Base-by-base conservation (phyloP, 202 grass and related monocot species). In the Setaria italica region DNA sequence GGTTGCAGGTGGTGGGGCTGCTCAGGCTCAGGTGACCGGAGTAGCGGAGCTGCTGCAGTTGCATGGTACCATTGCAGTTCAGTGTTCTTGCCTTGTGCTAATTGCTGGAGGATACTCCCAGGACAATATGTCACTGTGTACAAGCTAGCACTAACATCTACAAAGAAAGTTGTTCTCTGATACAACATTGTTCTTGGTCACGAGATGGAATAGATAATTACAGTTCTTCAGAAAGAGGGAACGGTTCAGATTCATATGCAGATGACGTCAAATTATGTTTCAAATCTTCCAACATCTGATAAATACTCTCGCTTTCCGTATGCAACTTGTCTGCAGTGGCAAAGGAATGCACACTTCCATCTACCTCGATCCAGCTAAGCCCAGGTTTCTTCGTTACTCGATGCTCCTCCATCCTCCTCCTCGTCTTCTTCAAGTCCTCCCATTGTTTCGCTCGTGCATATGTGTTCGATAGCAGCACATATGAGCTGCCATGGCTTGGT, bases 271-370 rank as follows among this genome's bases (percentile, higher is more conserved):
- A 66, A 89, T 87, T 86, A 66, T 48, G 30, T 58, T 84, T 77
- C 57, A 87, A 62, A 79, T 83, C 32, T 75, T 80, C 78, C 79
- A 86, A 76, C 79, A 89, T 88, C 20, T 30, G 64, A 88, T 92
- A 89, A 32, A 92, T 94, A 69, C 48, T n/a, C n/a, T 65, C 15
- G 12, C 48, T 85, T 77, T 78, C 80, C 2, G 50, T 20, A 79
- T 92, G 89, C 41, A 74, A 58, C 33, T 85, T 76, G 51, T 92
- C 85, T 71, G 87, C 85, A 68, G 55, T 89, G n/a, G 37, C 43
- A 70, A 94, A 94, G 15, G 85, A 84, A 83, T 94, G 90, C 32
- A 94, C 64, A 66, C 1, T 77, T 37, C 87, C 87, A 78, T 94
- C 83, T 67, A 92, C 11, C 78, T 94, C 82, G 17, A 90, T 89